Conservation (phyloP, 257 asterid species). For the Rauvolfia tetraphylla region DNA sequence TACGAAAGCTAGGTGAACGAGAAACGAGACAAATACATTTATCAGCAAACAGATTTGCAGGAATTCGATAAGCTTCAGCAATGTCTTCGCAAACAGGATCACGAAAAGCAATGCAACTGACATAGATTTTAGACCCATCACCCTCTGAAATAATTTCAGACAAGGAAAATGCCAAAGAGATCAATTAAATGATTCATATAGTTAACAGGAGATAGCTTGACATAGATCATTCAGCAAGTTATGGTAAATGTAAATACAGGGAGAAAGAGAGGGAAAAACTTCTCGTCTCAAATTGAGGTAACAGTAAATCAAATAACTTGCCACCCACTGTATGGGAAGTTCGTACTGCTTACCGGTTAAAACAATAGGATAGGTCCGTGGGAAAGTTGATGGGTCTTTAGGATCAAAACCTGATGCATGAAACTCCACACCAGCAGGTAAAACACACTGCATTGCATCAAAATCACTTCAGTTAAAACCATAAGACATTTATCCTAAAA, state of each 20-base stretch:
- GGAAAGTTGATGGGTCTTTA: conserved; percentile 42
- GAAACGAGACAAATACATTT: conserved; percentile 90
- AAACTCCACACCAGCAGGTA: conserved; percentile 86
- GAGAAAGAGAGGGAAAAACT: background rate
- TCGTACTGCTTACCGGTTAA: conserved; percentile 37
- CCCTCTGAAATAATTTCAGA: conserved; percentile 45
- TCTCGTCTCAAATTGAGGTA: background rate
- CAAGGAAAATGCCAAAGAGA: conserved; percentile 2
- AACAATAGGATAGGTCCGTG: conserved; percentile 81
- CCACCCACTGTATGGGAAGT: background rate
- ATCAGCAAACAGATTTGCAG: conserved; percentile 66
- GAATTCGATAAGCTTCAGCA: conserved; percentile 71
- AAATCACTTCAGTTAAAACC: background rate
- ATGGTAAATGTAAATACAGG: background rate
- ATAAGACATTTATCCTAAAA: background rate
- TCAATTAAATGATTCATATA: background rate
- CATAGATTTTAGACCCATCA: conserved; percentile 89
- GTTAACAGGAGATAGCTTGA: background rate
- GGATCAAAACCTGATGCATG: conserved; percentile 53
- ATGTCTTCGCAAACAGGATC: conserved; percentile 83
- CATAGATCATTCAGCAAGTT: conserved; percentile 5
- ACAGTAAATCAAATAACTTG: background rate
- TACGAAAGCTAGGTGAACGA: conserved; percentile 67
- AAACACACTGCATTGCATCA: conserved; percentile 49
- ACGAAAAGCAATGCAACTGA: conserved; percentile 79